Base-by-base conservation (phyloP, 352 stramenopile genomes). In the Nothophytophthora sp. region DNA sequence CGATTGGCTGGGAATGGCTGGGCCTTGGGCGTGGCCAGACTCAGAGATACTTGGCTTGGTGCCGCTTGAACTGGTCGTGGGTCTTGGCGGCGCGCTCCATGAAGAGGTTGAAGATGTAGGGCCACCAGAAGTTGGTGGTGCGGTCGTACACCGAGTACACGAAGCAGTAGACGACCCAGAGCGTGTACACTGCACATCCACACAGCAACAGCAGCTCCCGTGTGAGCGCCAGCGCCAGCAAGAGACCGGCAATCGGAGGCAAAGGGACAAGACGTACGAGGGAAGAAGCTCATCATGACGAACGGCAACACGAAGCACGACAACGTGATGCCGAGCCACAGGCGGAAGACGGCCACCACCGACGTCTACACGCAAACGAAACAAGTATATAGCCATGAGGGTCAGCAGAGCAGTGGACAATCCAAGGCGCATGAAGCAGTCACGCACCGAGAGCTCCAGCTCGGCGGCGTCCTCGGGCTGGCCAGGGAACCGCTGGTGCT, bases 41-140 rank as follows among this genome's bases (percentile, higher is more conserved):
- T 66, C 33, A 70, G 30, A 70, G 30, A 24, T 61, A 60, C 50
- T 70, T 71, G 11, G 41, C 44, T 40, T 64, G 50, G 1, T 70
- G 55, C 30, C 57, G 55, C 59, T 81, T 83, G 33, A 86, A 63
- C 16, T 67, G 66, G 19, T 70, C 63, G 34, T 82, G 74, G 6
- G 79, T 88, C 55, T 86, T 89, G 36, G 59, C 66, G 0, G 73
- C 72, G 25, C 76, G 75, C 48, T 87, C 70, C 51, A 86, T 51
- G 32, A 91, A 61, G 36, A 91, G 68, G 42, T 91, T 89, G 63
- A 89, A 77, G 61, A 91, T 89, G 64, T 92, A 92, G 6, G 81
- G 78, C 81, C 81, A 92, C 81, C 78, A 90, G 36, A 92, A 90
- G 49, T 86, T 90, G 38, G 78, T 92, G 16, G 81, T 92, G 44